Evolutionary conservation across 768 basidiomycete species (phyloP).

Genomic region (Leucocoprinus birnbaumii): DNA sequence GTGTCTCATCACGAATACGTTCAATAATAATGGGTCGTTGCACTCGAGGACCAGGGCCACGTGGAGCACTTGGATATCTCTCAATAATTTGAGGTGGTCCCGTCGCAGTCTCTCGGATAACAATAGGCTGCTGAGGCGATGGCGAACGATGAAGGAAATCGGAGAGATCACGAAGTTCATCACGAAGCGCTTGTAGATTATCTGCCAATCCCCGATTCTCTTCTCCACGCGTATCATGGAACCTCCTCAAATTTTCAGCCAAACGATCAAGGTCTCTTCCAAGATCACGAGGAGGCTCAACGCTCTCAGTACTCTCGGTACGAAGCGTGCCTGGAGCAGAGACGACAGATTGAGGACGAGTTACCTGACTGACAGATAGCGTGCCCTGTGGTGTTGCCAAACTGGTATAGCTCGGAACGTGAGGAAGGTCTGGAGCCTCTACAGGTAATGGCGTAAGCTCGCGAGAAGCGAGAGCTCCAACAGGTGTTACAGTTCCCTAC

Average conservation of each 20-base stretch:
- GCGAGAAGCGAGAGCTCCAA: conserved; percentile 16
- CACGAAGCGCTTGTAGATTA: conserved; percentile 67
- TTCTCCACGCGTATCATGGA: conserved; percentile 55
- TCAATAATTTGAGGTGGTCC: conserved; percentile 4
- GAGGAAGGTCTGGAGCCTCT: conserved; percentile 2
- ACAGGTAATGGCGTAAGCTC: conserved; percentile 18
- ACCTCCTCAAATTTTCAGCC: conserved; percentile 52
- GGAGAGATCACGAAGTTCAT: conserved; percentile 64
- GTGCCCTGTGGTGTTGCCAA: conserved; percentile 36
- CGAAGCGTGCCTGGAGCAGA: conserved; percentile 22
- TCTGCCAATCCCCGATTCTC: conserved; percentile 65
- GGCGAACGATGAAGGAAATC: conserved; percentile 48
- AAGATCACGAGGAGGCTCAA: conserved; percentile 41
- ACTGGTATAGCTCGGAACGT: conserved; percentile 32
- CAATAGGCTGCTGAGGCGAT: conserved; percentile 23
- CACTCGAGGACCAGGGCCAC: conserved; percentile 1
- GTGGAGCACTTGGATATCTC: not conserved
- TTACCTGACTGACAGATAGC: not conserved
- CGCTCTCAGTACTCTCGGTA: conserved; percentile 36
- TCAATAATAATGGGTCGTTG: not conserved
- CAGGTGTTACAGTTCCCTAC: conserved; percentile 17
- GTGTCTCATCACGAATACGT: conserved; percentile 1
- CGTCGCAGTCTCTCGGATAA: conserved; percentile 7
- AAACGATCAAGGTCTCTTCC: conserved; percentile 45
- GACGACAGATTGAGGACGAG: not conserved